Percentiles rank a stretch among this genome's conserved stretches.
Evolutionary conservation across 148 eudicot genomes (phyloP).

Genomic region (Amaranthus palmeri): DNA sequence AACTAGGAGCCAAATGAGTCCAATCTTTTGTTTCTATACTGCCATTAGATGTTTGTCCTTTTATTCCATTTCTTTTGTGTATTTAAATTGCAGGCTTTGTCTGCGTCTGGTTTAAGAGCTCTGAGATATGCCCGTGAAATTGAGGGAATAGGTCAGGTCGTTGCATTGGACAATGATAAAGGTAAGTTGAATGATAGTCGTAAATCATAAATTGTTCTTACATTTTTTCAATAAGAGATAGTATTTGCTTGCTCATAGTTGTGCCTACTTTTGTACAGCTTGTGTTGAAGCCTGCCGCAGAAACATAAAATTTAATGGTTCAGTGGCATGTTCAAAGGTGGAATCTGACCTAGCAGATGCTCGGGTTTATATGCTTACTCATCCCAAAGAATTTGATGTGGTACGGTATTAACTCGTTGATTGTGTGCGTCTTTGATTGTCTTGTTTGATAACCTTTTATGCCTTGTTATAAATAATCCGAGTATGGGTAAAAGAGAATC

Average conservation of each 20-base stretch:
- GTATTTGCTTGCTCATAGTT: not conserved
- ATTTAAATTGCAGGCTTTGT: conserved; percentile 57
- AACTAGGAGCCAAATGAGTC: not conserved
- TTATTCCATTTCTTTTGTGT: not conserved
- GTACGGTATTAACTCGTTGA: conserved; percentile 35
- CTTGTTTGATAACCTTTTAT: not conserved
- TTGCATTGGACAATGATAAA: conserved; percentile 90
- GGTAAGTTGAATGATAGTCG: conserved; percentile 25
- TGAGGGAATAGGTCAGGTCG: conserved; percentile 88
- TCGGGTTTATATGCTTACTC: conserved; percentile 94
- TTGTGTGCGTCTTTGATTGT: not conserved
- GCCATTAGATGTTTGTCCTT: not conserved
- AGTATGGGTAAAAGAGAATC: not conserved
- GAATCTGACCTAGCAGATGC: conserved; percentile 93
- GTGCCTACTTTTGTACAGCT: conserved; percentile 36
- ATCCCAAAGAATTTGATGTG: conserved; percentile 96
- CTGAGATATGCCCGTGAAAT: conserved; percentile 96
- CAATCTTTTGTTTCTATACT: not conserved
- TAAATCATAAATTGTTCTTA: not conserved
- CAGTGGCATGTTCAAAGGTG: conserved; percentile 85
- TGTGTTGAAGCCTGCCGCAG: conserved; percentile 94
- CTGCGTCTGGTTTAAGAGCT: conserved; percentile 97
- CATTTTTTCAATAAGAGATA: not conserved
- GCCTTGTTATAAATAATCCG: too few relatives aligned
- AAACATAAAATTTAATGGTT: conserved; percentile 93